A percentile compares a stretch with the other conserved stretches of the same genome.
Evolutionary conservation across 1,284 basidiomycete genomes (phyloP).

Genomic region (Hemileia vastatrix): DNA sequence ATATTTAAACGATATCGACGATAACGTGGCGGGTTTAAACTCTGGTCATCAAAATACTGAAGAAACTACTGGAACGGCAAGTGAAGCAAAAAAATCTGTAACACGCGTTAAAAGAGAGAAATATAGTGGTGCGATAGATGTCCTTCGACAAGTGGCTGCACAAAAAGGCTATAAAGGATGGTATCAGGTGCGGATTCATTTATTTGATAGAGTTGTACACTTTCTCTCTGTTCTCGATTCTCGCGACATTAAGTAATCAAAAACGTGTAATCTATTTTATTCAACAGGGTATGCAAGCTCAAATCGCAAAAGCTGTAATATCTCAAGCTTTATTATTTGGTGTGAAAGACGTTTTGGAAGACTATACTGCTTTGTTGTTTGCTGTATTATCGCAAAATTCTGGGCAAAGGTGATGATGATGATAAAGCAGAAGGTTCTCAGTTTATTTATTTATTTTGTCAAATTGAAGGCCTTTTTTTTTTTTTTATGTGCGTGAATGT

Average conservation of each 20-base stretch:
- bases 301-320: constrained; percentile 77
- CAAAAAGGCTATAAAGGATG: constrained; percentile 63
- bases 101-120: constrained; percentile 38
- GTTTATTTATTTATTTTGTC: too few species aligned
- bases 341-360: constrained; percentile 20
- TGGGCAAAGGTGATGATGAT: too few species aligned
- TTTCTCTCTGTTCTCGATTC: neutral
- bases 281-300: constrained; percentile 70
- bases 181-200: constrained; percentile 57
- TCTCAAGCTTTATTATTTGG: constrained; percentile 53
- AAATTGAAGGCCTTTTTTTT: too few species aligned
- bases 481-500: too few species aligned
- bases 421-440: too few species aligned
- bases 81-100: constrained; percentile 3
- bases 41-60: too few species aligned
- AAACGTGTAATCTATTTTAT: neutral
- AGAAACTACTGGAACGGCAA: constrained; percentile 1
- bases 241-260: neutral
- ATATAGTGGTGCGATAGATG: constrained; percentile 63
- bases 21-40: constrained; percentile 25
- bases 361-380: constrained; percentile 23
- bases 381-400: too few species aligned
- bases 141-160: constrained; percentile 63
- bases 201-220: neutral
- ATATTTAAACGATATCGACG: constrained; percentile 25